Evolutionary conservation across 1,284 basidiomycete genomes (phyloP).

Genomic region (Pterulicium gracile): DNA sequence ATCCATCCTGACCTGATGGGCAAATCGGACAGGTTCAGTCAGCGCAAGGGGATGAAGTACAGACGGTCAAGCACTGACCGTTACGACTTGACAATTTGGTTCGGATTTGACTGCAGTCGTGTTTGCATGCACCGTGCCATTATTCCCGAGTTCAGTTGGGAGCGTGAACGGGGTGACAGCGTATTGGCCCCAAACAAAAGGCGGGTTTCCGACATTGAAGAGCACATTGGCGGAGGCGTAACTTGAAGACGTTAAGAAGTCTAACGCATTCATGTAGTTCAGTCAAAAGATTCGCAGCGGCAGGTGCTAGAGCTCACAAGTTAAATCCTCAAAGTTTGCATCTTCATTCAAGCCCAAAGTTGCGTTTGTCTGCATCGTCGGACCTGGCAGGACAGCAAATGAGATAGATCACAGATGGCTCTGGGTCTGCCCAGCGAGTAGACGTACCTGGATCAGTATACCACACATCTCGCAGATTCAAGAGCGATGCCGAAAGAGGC

Average conservation of each 20-base stretch:
- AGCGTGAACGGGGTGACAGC: slow-evolving; percentile 33
- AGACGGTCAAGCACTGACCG: slow-evolving; percentile 19
- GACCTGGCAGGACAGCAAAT: slow-evolving; percentile 16
- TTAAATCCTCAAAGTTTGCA: slow-evolving; percentile 31
- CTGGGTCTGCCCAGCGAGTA: too few species aligned
- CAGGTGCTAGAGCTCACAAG: slow-evolving; percentile 21
- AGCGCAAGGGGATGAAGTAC: too few species aligned
- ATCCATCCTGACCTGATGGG: too few species aligned
- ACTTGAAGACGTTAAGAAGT: slow-evolving; percentile 41
- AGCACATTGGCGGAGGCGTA: slow-evolving; percentile 37
- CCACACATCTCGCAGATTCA: slow-evolving; percentile 34
- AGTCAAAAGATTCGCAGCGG: slow-evolving; percentile 2
- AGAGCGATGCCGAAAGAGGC: slow-evolving; percentile 36
- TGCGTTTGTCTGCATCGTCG: slow-evolving; percentile 23
- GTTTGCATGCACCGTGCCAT: slow-evolving; percentile 32
- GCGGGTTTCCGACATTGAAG: slow-evolving; percentile 31
- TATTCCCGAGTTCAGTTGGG: slow-evolving; percentile 18
- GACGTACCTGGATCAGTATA: slow-evolving; percentile 23
- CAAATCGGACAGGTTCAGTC: too few species aligned
- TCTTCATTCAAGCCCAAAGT: slow-evolving; percentile 33
- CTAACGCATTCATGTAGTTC: slow-evolving; percentile 17
- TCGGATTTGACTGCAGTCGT: slow-evolving; percentile 34
- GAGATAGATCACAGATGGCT: too few species aligned
- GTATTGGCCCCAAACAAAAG: slow-evolving; percentile 31
- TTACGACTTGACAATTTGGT: slow-evolving; percentile 29